phyloP scores from a whole-genome alignment of 139 green algal species.

The Pleodorina starrii region DNA sequence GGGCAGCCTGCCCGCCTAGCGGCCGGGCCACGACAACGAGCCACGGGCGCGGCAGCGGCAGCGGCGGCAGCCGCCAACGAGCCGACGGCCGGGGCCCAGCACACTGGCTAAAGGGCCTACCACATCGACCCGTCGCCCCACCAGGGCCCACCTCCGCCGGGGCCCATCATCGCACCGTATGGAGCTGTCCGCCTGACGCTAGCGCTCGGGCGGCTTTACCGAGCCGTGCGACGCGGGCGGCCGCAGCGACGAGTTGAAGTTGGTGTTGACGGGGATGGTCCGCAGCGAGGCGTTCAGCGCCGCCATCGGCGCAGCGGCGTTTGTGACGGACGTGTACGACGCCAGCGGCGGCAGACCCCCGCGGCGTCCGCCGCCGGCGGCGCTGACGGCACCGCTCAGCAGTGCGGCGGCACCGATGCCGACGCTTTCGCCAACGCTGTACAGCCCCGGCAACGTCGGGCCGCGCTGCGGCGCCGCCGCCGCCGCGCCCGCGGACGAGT shows the following conservation, averaged over 20 bases:
- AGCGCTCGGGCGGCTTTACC: neutral
- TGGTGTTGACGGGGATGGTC: slow-evolving; percentile 41
- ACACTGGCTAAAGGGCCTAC: neutral
- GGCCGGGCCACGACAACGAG: no score
- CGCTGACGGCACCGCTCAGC: no score
- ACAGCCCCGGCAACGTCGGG: no score
- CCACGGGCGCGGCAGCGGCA: no score
- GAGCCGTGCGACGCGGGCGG: neutral
- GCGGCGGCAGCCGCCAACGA: no score
- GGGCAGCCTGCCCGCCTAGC: no score
- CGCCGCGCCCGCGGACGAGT: no score
- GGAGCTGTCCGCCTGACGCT: neutral
- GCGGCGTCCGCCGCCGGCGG: neutral
- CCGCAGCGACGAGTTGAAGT: slow-evolving; percentile 29
- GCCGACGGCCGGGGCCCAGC: no score
- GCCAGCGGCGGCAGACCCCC: slow-evolving; percentile 27
- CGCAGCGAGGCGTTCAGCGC: neutral
- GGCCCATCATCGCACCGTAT: neutral
- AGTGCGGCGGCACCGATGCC: no score
- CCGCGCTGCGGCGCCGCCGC: no score
- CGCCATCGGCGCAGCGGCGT: neutral
- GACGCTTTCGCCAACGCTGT: no score
- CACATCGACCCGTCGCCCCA: neutral
- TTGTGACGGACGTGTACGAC: slow-evolving; percentile 11
- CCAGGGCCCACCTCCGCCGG: neutral